Evolutionary conservation across 129 eudicot species (phyloP).

Genomic region (Helichrysum umbraculigerum): DNA sequence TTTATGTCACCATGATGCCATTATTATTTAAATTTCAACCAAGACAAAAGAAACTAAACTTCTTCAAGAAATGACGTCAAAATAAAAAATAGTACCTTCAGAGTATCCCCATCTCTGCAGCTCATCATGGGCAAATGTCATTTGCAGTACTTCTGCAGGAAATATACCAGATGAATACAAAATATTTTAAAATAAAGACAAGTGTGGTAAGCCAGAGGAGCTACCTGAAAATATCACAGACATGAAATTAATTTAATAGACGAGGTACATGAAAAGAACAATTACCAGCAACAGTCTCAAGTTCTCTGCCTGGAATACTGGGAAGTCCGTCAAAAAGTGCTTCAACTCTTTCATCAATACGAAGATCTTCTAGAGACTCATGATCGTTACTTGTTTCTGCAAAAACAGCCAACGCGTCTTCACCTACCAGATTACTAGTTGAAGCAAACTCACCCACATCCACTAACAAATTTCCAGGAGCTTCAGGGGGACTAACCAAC

Average conservation of each 20-base stretch:
- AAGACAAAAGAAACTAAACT: not conserved
- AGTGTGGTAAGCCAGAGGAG: not conserved
- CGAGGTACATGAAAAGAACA: not conserved
- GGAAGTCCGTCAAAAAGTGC: conserved; percentile 67
- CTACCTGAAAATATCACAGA: not conserved
- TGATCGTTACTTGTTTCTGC: conserved; percentile 35
- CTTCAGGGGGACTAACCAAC: conserved; percentile 85
- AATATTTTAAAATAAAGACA: conserved; percentile 4
- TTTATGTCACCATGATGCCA: conserved; percentile 12
- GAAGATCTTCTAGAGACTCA: conserved; percentile 41
- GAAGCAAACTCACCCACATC: conserved; percentile 53
- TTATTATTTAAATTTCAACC: not conserved
- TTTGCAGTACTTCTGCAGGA: conserved; percentile 70
- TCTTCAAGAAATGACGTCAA: not conserved
- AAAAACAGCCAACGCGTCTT: conserved; percentile 30
- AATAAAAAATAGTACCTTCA: conserved; percentile 53
- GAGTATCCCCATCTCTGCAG: conserved; percentile 56
- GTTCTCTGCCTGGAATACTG: conserved; percentile 69
- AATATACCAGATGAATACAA: conserved; percentile 14
- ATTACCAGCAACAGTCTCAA: conserved; percentile 75
- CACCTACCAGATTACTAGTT: conserved; percentile 36
- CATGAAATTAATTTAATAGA: not conserved
- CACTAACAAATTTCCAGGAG: conserved; percentile 72
- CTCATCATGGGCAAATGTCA: conserved; percentile 51
- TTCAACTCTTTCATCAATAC: conserved; percentile 81